These are phyloP conservation scores for Pseudocercospora vitis DNA, from an alignment of 2,329 filamentous ascomycete species.

Conservation along the genomic window DNA sequence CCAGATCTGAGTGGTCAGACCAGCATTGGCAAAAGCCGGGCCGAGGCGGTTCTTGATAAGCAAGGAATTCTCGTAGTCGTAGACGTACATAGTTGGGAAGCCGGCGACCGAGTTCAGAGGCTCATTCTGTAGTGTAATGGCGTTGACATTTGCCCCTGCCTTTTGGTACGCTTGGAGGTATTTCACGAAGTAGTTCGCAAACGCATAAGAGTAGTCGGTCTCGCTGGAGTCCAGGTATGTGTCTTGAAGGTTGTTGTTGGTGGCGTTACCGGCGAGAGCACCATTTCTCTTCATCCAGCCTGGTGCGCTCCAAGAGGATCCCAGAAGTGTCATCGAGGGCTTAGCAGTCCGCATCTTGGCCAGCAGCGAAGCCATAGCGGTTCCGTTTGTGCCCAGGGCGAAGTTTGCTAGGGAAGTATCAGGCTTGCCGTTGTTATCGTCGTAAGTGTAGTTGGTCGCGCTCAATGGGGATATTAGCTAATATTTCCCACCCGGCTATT, in stretches of 20 bases:
- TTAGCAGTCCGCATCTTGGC: constrained; percentile 20
- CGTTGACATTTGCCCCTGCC: constrained; percentile 19
- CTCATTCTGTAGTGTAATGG: constrained; percentile 28
- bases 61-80: constrained; percentile 20
- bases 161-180: constrained; percentile 25
- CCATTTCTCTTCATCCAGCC: constrained; percentile 27
- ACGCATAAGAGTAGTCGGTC: constrained; percentile 20
- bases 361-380: constrained; percentile 23
- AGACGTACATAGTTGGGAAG: constrained; percentile 27
- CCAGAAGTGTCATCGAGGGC: constrained; percentile 20
- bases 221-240: constrained; percentile 18
- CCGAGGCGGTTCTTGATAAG: constrained; percentile 24
- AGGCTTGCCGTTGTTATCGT: constrained; percentile 21
- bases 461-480: no score
- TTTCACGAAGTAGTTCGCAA: constrained; percentile 27
- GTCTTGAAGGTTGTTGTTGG: constrained; percentile 24
- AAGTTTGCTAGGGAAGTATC: constrained; percentile 22
- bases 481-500: no score
- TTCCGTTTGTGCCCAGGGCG: constrained; percentile 21
- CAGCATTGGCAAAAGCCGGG: constrained; percentile 21
- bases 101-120: constrained; percentile 15
- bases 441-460: constrained; percentile 26
- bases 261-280: constrained; percentile 15
- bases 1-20: constrained; percentile 21
- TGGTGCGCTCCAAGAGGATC: constrained; percentile 26